phyloP scores from a whole-genome alignment of 2,329 filamentous ascomycete genomes.

The Pseudovirgaria hyperparasitica region DNA sequence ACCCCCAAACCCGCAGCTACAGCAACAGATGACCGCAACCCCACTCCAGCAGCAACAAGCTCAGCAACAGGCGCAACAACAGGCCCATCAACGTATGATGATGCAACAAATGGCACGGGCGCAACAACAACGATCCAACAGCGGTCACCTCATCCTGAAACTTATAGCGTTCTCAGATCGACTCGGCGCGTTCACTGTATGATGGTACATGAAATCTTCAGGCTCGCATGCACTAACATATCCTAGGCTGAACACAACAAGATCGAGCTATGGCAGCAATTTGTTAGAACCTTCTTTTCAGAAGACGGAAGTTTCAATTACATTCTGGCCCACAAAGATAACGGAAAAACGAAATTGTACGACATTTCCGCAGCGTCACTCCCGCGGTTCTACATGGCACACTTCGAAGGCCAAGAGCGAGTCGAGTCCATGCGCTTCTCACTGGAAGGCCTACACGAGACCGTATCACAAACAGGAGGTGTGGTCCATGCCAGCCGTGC shows the following conservation, averaged over 20 bases:
- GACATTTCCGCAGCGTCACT: conserved; percentile 74
- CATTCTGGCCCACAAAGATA: conserved; percentile 42
- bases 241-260: conserved; percentile 38
- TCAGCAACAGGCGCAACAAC: conserved; percentile 26
- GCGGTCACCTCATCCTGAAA: conserved; percentile 33
- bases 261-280: conserved; percentile 63
- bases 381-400: conserved; percentile 77
- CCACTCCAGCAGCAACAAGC: conserved; percentile 19
- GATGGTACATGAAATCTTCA: conserved; percentile 3
- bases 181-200: conserved; percentile 45
- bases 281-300: conserved; percentile 74
- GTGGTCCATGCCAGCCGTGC: conserved; percentile 65
- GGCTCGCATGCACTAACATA: conserved; percentile 1
- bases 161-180: conserved; percentile 45
- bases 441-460: conserved; percentile 55
- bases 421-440: conserved; percentile 77
- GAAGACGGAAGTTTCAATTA: conserved; percentile 64
- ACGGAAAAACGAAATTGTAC: conserved; percentile 62
- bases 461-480: conserved; percentile 48
- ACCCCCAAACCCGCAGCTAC: conserved; percentile 5
- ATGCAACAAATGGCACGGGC: conserved; percentile 17
- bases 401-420: conserved; percentile 72
- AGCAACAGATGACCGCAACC: conserved; percentile 3
- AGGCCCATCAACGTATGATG: conserved; percentile 14
- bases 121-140: too few species aligned